Conservation (phyloP, 352 stramenopile genomes). For the Blastocystis hominis region DNA sequence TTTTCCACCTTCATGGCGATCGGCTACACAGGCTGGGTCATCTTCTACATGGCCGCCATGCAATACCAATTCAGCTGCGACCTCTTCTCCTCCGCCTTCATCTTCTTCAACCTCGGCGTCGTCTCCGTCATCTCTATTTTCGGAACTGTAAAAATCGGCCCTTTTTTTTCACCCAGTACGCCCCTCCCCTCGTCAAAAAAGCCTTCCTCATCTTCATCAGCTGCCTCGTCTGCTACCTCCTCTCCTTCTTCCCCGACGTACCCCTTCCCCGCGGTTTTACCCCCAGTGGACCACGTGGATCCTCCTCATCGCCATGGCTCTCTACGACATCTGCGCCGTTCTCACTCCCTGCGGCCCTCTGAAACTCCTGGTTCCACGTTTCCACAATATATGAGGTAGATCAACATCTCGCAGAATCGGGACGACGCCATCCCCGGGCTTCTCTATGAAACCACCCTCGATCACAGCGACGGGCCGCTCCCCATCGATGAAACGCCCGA, state of each 20-base stretch:
- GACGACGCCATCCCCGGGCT: constrained; percentile 77
- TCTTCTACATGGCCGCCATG: constrained; percentile 69
- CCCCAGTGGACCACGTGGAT: constrained; percentile 74
- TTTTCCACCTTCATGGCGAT: constrained; percentile 70
- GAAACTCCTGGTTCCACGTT: constrained; percentile 70
- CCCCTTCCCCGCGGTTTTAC: neutral
- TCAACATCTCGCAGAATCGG: constrained; percentile 80
- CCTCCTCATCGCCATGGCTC: constrained; percentile 78
- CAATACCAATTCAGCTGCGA: constrained; percentile 64
- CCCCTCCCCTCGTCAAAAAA: constrained; percentile 71
- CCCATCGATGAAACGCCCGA: neutral
- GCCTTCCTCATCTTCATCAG: constrained; percentile 80
- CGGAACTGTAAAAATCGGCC: neutral
- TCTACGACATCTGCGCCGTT: constrained; percentile 93
- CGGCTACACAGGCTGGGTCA: constrained; percentile 68
- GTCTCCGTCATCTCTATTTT: constrained; percentile 75
- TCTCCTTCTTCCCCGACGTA: constrained; percentile 90
- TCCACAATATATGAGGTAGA: constrained; percentile 55
- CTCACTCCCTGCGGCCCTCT: constrained; percentile 84
- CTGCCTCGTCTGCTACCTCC: constrained; percentile 87
- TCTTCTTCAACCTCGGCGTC: constrained; percentile 78
- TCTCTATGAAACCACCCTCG: constrained; percentile 81
- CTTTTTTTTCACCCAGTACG: constrained; percentile 64
- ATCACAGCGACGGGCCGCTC: constrained; percentile 24
- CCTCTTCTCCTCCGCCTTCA: constrained; percentile 67